These are phyloP conservation scores for Aspergillus nidulans DNA, from an alignment of 495 filamentous ascomycete species.

Conservation along the genomic window DNA sequence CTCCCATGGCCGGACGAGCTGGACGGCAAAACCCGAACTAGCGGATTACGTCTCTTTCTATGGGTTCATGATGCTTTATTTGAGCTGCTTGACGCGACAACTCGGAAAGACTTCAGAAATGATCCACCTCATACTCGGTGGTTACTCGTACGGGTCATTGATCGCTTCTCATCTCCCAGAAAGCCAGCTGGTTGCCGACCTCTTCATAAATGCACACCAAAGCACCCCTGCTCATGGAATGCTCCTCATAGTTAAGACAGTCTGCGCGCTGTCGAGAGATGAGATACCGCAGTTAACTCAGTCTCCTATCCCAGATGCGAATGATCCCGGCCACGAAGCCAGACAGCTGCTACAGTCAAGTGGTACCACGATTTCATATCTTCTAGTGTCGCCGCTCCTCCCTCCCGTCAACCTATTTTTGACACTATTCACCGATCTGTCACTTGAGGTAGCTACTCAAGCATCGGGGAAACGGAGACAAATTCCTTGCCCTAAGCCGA, in stretches of 20 bases:
- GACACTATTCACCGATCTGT: slow-evolving; percentile 48
- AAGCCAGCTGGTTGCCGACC: slow-evolving; percentile 50
- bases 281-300: slow-evolving; percentile 22
- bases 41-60: slow-evolving; percentile 77
- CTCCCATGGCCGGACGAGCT: slow-evolving; percentile 74
- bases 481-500: slow-evolving; percentile 34
- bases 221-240: slow-evolving; percentile 61
- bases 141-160: slow-evolving; percentile 90
- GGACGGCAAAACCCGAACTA: slow-evolving; percentile 76
- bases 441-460: slow-evolving; percentile 24
- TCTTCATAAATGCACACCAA: slow-evolving; percentile 49
- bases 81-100: slow-evolving; percentile 38
- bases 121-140: slow-evolving; percentile 56
- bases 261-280: slow-evolving; percentile 52
- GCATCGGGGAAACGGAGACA: slow-evolving; percentile 21
- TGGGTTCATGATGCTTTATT: slow-evolving; percentile 71
- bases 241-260: slow-evolving; percentile 56
- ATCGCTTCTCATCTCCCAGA: slow-evolving; percentile 69
- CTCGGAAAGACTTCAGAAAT: neutral
- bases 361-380: slow-evolving; percentile 51
- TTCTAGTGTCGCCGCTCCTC: slow-evolving; percentile 77
- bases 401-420: slow-evolving; percentile 56
- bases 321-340: neutral
- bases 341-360: slow-evolving; percentile 11
- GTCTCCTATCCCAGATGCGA: neutral